These are phyloP conservation scores for Zymoseptoria passerinii DNA, from an alignment of 2,329 filamentous ascomycete species.

Conservation along the genomic window DNA sequence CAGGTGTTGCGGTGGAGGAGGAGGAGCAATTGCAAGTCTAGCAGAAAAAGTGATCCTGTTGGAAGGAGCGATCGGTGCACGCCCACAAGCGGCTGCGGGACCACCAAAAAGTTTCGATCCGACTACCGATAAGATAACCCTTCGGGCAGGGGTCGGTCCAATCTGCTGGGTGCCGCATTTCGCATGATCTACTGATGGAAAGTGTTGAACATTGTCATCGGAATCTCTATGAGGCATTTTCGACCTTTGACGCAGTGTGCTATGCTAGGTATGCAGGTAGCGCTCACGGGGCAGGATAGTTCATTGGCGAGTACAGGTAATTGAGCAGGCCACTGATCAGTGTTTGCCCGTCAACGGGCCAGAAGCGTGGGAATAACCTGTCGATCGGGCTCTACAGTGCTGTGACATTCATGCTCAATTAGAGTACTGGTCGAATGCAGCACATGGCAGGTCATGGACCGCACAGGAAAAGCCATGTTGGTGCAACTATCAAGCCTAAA, in stretches of 20 bases:
- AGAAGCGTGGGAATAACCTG: too few relatives aligned
- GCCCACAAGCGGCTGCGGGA: background rate
- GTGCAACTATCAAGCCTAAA: constrained; percentile 11
- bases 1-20: background rate
- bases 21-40: background rate
- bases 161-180: background rate
- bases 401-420: background rate
- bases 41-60: background rate
- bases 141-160: background rate
- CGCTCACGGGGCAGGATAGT: background rate
- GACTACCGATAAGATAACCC: background rate
- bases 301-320: background rate
- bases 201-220: background rate
- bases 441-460: background rate
- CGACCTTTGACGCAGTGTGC: too few relatives aligned
- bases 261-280: background rate
- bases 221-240: too few relatives aligned
- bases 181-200: background rate
- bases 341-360: too few relatives aligned
- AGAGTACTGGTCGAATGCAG: background rate
- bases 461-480: constrained; percentile 4
- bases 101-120: background rate
- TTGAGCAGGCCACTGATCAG: background rate
- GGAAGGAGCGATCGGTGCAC: background rate
- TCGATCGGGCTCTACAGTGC: background rate